Base-by-base conservation (phyloP, 805 yeast species). In the Blastobotrys parvus region DNA sequence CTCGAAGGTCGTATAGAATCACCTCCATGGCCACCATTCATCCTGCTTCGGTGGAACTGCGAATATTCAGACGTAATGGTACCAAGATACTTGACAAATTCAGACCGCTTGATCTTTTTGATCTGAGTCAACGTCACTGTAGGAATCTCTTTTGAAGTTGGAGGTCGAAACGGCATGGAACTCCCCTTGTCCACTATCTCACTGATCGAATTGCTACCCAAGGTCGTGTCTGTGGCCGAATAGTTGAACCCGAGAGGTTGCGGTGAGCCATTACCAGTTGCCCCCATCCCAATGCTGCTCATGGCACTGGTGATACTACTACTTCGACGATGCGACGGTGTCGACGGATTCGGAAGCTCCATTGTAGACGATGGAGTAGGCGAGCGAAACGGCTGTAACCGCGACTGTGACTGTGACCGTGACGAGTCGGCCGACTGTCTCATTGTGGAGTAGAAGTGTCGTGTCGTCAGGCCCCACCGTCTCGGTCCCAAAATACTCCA, bases 111-210 rank as follows among this genome's bases (percentile, higher is more conserved):
- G 4, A 72, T 69, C 39, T 66, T 69, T 17, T 67, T 67, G 3
- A 79, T 58, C 25, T 74, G 75, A 3, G 81, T 66, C 32, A 90
- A 65, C 38, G 73, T 77, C 8, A 87, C 80, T 19, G 81, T 87
- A 0, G 97, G 95, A 8, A 90, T 90, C 55, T 92, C 97, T 39
- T 72, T 71, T 1, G 74, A 68, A 0, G 95, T 81, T 0, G 98
- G 97, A 13, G 61, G 50, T 34, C 56, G 50, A 45, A 53, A 62
- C 13, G 32, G 25, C 3, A 21, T 23, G 11, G 27, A n/a, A 21
- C 19, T 22, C 20, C 22, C 36, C 11, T 54, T 81, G 40, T 80
- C 74, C 1, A 88, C 80, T 42, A 88, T 66, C 54, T 83, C 92
- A 56, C 73, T 84, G 27, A 87, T 78, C 3, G 94, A 80, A 55